Evolutionary conservation across 140 eudicot species (phyloP), one percentile per base, ranked within the genome.

Genomic region (Erigeron philadelphicus): DNA sequence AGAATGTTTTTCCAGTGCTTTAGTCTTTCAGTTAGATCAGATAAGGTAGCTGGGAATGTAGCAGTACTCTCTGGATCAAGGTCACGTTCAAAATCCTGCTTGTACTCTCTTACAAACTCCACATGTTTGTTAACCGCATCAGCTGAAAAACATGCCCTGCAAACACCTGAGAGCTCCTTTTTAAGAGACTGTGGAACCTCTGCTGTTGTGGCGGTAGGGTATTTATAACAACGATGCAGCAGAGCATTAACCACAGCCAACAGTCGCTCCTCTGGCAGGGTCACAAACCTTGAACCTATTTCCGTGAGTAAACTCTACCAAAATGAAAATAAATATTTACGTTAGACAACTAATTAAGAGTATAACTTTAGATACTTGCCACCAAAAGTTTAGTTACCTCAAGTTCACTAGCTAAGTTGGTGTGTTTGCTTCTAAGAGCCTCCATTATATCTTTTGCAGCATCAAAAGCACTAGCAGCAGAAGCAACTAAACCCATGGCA

Each of bases 381-480:
- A 19, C 54, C 54, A 49, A 35, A 2, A 11, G 52, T 38, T 18
- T 15, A 56, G 41, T 48, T 49, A 90, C 99, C 99, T 94, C 99
- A 57, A 94, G 99, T 83, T 94, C 99, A 57, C 96, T 81, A 56
- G 99, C 99, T 68, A 94, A 83, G 81, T 89, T 94, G 41, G 88
- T 76, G 80, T 94, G 99, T 46, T 94, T 94, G 89, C 99, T 89
- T 78, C 99, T 76, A 61, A 94, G 95, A 50, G 99, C 87, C 79
- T 94, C 99, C 99, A 94, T 94, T 49, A 94, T 87, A 72, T 94
- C 99, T 73, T 94, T 94, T n/a, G 99, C 99, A 75, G 99, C 99
- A 80, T 94, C 99, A 72, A 94, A 89, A 64, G 97, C 99, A 80
- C 90, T 94, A 75, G 99, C 91, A 25, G 97, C 95, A 81, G 95